Conservation (phyloP, 2,329 filamentous ascomycete species). For the Pseudogymnoascus sp. region DNA sequence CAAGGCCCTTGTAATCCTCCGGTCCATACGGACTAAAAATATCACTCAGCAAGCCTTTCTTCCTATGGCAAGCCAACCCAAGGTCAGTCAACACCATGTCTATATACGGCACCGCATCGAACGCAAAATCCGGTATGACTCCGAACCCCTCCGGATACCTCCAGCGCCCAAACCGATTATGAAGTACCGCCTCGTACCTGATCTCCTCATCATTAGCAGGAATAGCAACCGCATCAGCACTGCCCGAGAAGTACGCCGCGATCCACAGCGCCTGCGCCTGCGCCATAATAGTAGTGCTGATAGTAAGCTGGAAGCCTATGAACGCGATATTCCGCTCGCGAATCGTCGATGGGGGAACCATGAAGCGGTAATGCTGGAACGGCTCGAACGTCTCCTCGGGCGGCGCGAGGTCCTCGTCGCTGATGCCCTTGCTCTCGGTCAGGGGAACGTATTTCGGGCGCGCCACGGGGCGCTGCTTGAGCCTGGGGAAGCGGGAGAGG, state of each 20-base stretch:
- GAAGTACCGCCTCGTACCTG: constrained; percentile 48
- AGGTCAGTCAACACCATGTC: constrained; percentile 61
- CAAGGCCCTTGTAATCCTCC: constrained; percentile 36
- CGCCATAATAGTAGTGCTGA: constrained; percentile 34
- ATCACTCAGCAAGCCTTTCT: constrained; percentile 36
- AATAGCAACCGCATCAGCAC: constrained; percentile 30
- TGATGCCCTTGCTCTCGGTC: constrained; percentile 31
- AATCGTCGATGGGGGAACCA: constrained; percentile 33
- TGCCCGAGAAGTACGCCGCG: constrained; percentile 51
- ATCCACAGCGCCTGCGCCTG: constrained; percentile 53
- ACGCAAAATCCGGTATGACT: constrained; percentile 60
- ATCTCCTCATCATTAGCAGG: constrained; percentile 32
- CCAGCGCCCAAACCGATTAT: constrained; percentile 61
- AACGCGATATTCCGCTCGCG: constrained; percentile 36
- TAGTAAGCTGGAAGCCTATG: constrained; percentile 36
- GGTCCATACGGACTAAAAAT: constrained; percentile 37
- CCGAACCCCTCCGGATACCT: constrained; percentile 61
- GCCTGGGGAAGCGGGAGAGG: constrained; percentile 41
- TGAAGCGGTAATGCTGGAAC: constrained; percentile 39
- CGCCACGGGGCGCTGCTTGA: constrained; percentile 42
- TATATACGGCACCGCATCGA: constrained; percentile 66
- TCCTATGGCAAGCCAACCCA: constrained; percentile 48
- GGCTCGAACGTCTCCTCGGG: constrained; percentile 16
- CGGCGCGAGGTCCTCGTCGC: constrained; percentile 14
- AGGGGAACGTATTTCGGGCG: constrained; percentile 39